Percentiles rank a stretch among this genome's conserved stretches.
These are phyloP conservation scores for Oenanthe sinensis DNA, from an alignment of 129 eudicot genomes.

Conservation along the genomic window DNA sequence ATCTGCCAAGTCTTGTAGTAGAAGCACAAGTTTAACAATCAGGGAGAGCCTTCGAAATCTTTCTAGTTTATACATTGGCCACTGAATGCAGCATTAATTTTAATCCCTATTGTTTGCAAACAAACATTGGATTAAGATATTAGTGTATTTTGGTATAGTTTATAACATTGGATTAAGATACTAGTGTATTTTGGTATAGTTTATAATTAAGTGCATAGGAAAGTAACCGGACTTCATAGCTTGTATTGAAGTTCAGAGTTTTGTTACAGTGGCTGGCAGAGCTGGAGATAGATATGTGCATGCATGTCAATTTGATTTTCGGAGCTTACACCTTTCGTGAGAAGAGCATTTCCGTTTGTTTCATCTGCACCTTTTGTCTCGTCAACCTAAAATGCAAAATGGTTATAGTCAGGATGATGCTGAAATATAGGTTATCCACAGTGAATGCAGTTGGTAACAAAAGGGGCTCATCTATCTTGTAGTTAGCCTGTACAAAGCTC, in stretches of 20 bases:
- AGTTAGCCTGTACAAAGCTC: too few relatives aligned
- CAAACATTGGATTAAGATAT: not conserved
- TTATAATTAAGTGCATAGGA: too few relatives aligned
- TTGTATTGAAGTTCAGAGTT: not conserved
- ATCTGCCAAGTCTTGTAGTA: not conserved
- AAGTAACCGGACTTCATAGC: not conserved
- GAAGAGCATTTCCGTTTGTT: not conserved
- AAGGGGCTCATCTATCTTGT: too few relatives aligned
- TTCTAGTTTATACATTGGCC: not conserved
- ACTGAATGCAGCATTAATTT: not conserved
- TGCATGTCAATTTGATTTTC: not conserved
- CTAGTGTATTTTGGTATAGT: not conserved
- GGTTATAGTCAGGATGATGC: not conserved
- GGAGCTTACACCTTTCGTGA: not conserved
- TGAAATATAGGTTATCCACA: not conserved
- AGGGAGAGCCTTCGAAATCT: not conserved
- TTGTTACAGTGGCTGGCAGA: not conserved
- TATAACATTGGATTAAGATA: too few relatives aligned
- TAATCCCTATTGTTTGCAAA: not conserved
- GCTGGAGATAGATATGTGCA: not conserved
- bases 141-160: too few relatives aligned
- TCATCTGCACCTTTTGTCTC: not conserved
- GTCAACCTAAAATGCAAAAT: not conserved
- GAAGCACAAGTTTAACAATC: not conserved
- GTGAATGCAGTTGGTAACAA: too few relatives aligned